phyloP scores from a whole-genome alignment of 2,329 filamentous ascomycete genomes.

The Scleromitrula shiraiana region DNA sequence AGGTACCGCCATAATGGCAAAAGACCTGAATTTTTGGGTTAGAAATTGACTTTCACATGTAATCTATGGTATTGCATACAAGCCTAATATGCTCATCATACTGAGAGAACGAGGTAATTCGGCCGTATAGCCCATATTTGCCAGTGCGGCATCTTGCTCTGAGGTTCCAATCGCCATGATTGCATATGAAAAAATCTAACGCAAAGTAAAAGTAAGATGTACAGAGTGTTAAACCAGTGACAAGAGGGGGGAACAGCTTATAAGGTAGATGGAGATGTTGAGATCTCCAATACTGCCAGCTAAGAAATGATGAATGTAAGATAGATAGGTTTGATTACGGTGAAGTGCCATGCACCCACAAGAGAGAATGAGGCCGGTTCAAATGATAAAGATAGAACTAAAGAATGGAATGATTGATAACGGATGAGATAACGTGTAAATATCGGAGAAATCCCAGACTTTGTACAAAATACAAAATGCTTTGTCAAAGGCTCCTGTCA shows the following conservation, averaged over 20 bases:
- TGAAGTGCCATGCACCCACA: too few species aligned
- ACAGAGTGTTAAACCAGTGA: too few species aligned
- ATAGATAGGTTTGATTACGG: not conserved
- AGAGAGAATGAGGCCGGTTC: too few species aligned
- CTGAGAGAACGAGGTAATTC: slow-evolving; percentile 59
- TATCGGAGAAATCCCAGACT: too few species aligned
- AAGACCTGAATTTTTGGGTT: slow-evolving; percentile 38
- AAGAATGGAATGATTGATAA: too few species aligned
- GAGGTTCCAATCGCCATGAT: not conserved
- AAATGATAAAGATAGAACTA: too few species aligned
- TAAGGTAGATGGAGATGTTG: too few species aligned
- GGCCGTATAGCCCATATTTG: slow-evolving; percentile 52
- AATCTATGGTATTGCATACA: slow-evolving; percentile 19
- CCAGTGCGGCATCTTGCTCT: slow-evolving; percentile 8
- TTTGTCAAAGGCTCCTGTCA: too few species aligned
- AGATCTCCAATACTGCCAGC: not conserved
- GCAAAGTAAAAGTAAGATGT: not conserved
- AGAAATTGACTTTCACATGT: slow-evolving; percentile 4
- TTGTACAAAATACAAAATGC: too few species aligned
- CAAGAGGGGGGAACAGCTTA: too few species aligned
- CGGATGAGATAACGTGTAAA: too few species aligned
- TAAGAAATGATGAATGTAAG: not conserved
- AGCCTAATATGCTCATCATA: slow-evolving; percentile 61
- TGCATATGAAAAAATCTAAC: not conserved
- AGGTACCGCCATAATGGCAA: slow-evolving; percentile 62